These are phyloP conservation scores for Hypoxylon sp. DNA, from an alignment of 2,329 filamentous ascomycete species.

Conservation along the genomic window DNA sequence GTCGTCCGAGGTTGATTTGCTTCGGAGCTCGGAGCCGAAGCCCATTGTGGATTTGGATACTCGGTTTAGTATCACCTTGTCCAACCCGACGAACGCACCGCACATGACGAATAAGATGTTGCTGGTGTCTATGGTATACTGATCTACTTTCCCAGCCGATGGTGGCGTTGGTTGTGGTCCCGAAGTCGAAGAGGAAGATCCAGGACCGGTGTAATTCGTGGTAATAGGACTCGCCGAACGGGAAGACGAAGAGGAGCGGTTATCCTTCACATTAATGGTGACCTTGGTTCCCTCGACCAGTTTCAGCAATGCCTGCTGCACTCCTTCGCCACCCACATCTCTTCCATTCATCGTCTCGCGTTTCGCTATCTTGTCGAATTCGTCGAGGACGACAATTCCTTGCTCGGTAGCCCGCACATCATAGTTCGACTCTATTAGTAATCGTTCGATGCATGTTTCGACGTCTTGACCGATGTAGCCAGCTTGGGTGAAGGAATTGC, in stretches of 20 bases:
- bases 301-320: constrained; percentile 94
- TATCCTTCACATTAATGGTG: constrained; percentile 87
- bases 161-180: constrained; percentile 55
- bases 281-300: constrained; percentile 96
- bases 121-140: constrained; percentile 84
- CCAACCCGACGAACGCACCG: constrained; percentile 91
- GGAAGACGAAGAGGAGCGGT: constrained; percentile 60
- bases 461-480: constrained; percentile 98
- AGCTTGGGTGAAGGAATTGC: constrained; percentile 93
- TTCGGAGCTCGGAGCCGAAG: constrained; percentile 84
- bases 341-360: constrained; percentile 87
- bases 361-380: constrained; percentile 96
- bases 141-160: constrained; percentile 62
- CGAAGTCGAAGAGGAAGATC: constrained; percentile 53
- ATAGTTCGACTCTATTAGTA: constrained; percentile 90
- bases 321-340: constrained; percentile 94
- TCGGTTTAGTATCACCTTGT: constrained; percentile 87
- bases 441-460: constrained; percentile 91
- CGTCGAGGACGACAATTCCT: constrained; percentile 94
- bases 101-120: constrained; percentile 98
- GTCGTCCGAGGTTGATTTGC: constrained; percentile 60
- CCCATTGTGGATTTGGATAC: constrained; percentile 87
- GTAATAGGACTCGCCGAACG: constrained; percentile 62
- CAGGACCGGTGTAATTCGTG: constrained; percentile 59
- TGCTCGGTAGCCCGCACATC: constrained; percentile 84